Evolutionary conservation across 2,329 filamentous ascomycete species (phyloP).

Genomic region (Fonsecaea pedrosoi): DNA sequence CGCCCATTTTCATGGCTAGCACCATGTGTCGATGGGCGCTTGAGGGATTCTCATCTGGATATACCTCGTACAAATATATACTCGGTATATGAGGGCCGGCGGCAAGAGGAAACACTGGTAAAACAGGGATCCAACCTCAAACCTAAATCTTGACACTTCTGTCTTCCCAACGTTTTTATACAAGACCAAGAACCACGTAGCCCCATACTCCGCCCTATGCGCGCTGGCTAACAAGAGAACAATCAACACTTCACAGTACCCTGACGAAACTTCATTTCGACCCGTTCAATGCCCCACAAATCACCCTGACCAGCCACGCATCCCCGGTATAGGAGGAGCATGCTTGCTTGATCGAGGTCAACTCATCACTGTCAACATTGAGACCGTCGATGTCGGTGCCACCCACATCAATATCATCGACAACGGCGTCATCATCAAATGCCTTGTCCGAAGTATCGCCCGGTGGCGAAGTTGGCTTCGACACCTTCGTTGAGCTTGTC

Average conservation of each 20-base stretch:
- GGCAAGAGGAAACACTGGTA: too few species aligned
- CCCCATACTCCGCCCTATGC: conserved; percentile 24
- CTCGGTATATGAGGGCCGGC: too few species aligned
- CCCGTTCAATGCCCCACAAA: conserved; percentile 22
- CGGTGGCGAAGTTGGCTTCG: conserved; percentile 5
- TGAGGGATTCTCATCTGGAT: too few species aligned
- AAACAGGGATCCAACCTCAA: too few species aligned
- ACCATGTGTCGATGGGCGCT: not conserved
- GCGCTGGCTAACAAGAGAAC: conserved; percentile 27
- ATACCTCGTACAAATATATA: not conserved
- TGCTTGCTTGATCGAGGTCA: conserved; percentile 19
- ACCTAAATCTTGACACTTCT: not conserved
- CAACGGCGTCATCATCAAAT: conserved; percentile 6
- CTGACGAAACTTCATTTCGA: conserved; percentile 2
- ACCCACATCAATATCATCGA: conserved; percentile 2
- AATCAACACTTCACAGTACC: not conserved
- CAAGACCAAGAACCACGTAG: not conserved
- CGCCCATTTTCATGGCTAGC: not conserved
- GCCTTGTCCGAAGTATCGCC: not conserved
- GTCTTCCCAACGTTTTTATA: not conserved
- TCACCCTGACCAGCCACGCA: conserved; percentile 23
- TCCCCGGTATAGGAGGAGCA: conserved; percentile 25
- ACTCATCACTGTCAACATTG: conserved; percentile 11
- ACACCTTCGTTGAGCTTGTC: not conserved
- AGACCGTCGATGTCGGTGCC: not conserved